phyloP scores from a whole-genome alignment of 2,329 filamentous ascomycete genomes.

The Pseudocercospora vitis region DNA sequence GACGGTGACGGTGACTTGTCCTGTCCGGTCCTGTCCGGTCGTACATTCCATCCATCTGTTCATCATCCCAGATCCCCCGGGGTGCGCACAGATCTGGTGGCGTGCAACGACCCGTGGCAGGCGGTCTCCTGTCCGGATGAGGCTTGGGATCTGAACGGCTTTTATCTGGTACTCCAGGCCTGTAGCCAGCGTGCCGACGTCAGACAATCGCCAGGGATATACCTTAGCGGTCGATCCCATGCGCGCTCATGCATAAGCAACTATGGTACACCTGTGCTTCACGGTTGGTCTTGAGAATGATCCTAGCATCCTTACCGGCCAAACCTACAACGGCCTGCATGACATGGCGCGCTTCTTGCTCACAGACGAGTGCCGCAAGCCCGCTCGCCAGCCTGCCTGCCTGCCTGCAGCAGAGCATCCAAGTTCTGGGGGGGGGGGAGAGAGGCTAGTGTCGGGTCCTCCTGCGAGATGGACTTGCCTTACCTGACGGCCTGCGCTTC shows the following conservation, averaged over 20 bases:
- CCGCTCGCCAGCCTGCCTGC: constrained; percentile 23
- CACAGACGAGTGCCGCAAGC: constrained; percentile 18
- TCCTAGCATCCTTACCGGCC: constrained; percentile 22
- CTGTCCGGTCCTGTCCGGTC: too few relatives aligned
- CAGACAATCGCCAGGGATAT: constrained; percentile 20
- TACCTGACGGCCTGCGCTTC: constrained; percentile 30
- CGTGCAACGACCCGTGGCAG: background rate
- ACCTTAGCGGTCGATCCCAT: constrained; percentile 30
- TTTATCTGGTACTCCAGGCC: constrained; percentile 24
- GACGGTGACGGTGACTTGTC: too few relatives aligned
- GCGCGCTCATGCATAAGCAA: constrained; percentile 28
- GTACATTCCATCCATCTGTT: too few relatives aligned
- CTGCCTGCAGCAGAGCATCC: constrained; percentile 25
- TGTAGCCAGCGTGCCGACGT: constrained; percentile 29
- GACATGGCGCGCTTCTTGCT: constrained; percentile 25
- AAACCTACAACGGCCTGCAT: constrained; percentile 25
- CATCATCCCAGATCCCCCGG: too few relatives aligned
- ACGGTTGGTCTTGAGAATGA: constrained; percentile 22
- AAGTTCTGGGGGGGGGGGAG: constrained; percentile 18
- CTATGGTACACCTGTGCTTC: constrained; percentile 15
- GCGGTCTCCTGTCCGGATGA: constrained; percentile 11
- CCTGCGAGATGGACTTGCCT: constrained; percentile 26
- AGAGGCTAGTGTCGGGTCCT: constrained; percentile 21
- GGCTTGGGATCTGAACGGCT: constrained; percentile 11
- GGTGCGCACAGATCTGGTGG: background rate